These are phyloP conservation scores for Tolypocladium amazonense DNA, from an alignment of 2,329 filamentous ascomycete genomes.

Conservation along the genomic window DNA sequence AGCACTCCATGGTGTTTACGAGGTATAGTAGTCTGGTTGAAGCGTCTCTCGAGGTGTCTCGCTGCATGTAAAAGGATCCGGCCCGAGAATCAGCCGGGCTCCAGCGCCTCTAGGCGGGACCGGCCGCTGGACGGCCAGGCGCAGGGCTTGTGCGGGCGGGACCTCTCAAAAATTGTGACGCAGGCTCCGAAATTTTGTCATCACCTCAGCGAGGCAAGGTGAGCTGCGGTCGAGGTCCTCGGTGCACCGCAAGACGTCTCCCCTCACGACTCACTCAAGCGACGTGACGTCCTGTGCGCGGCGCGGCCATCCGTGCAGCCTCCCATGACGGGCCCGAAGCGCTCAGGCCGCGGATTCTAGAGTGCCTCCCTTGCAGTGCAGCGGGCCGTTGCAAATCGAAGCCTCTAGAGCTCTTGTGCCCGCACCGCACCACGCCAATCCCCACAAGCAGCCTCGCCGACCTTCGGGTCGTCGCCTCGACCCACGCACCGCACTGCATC, in stretches of 20 bases:
- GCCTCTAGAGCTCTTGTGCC: constrained; percentile 6
- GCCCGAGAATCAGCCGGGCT: background rate
- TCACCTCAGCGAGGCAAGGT: constrained; percentile 4
- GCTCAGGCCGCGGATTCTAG: constrained; percentile 20
- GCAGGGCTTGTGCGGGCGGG: background rate
- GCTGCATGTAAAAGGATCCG: background rate
- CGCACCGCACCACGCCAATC: background rate
- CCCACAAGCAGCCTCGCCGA: constrained; percentile 1
- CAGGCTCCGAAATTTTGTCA: constrained; percentile 14
- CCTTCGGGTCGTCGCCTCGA: constrained; percentile 2
- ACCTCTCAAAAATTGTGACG: constrained; percentile 17
- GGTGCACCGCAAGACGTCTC: background rate
- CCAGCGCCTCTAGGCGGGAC: background rate
- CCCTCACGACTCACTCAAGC: constrained; percentile 4
- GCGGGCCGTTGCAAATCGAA: constrained; percentile 11
- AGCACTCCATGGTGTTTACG: no score
- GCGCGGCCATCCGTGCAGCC: constrained; percentile 11
- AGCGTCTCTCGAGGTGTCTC: no score
- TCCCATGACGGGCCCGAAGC: constrained; percentile 19
- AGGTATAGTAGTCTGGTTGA: no score
- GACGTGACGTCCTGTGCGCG: constrained; percentile 8
- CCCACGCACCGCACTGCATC: background rate
- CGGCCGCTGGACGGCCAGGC: background rate
- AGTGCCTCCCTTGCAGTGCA: constrained; percentile 8
- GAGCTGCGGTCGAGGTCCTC: constrained; percentile 2